These are phyloP conservation scores for Anastatica hierochuntica DNA, from an alignment of 345 rosid species.

Conservation along the genomic window DNA sequence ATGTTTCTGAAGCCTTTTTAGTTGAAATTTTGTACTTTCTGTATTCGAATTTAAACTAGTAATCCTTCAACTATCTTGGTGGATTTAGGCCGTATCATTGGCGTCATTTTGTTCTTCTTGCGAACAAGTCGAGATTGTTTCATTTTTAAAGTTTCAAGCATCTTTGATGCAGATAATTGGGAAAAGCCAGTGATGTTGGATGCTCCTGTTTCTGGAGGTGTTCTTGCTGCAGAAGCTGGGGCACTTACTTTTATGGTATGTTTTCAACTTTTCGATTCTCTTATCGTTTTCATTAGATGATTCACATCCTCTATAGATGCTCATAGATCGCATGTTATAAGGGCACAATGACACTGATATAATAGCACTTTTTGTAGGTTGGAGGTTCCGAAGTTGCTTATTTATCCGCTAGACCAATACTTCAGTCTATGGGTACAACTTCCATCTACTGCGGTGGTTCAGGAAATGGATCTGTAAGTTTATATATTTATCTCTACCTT, in stretches of 20 bases:
- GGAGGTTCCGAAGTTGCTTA: slow-evolving; percentile 80
- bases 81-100: background rate
- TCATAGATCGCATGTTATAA: background rate
- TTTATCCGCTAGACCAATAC: slow-evolving; percentile 54
- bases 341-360: background rate
- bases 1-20: background rate
- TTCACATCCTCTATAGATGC: background rate
- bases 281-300: background rate
- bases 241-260: slow-evolving; percentile 86
- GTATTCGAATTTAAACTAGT: background rate
- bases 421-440: slow-evolving; percentile 72
- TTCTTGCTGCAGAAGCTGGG: slow-evolving; percentile 85
- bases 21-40: background rate
- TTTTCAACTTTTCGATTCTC: background rate
- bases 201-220: slow-evolving; percentile 98
- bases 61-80: background rate
- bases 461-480: slow-evolving; percentile 89
- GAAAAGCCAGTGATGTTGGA: slow-evolving; percentile 79
- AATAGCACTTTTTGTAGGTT: slow-evolving; percentile 42
- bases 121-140: slow-evolving; percentile 6
- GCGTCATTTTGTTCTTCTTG: too few species aligned
- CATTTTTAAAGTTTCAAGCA: background rate
- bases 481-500: background rate
- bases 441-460: slow-evolving; percentile 82
- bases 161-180: slow-evolving; percentile 37